Percentiles rank a stretch among this genome's conserved stretches.
These are phyloP conservation scores for Skeletonema grethae DNA, from an alignment of 108 stramenopile species.

Conservation along the genomic window DNA sequence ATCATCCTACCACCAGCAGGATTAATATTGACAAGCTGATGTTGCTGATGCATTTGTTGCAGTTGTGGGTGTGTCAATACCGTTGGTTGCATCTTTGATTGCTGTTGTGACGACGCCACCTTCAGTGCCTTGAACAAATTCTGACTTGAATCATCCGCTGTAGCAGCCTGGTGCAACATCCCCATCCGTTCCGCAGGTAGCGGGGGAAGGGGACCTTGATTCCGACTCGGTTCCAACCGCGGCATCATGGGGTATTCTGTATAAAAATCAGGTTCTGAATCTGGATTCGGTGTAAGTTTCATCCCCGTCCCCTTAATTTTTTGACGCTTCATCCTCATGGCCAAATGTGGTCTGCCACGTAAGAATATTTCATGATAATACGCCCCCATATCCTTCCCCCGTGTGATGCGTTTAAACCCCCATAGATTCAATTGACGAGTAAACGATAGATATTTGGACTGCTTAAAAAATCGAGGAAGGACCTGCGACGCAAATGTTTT, in stretches of 20 bases:
- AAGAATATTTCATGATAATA: conserved; percentile 75
- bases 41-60: not conserved
- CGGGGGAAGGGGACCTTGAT: conserved; percentile 16
- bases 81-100: not conserved
- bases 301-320: conserved; percentile 69
- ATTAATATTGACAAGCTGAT: not conserved
- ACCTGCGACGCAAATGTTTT: conserved; percentile 58
- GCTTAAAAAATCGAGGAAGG: conserved; percentile 75
- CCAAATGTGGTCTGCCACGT: conserved; percentile 50
- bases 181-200: conserved; percentile 24
- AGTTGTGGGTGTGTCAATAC: not conserved
- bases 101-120: not conserved
- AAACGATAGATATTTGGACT: conserved; percentile 74
- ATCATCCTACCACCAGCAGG: not conserved
- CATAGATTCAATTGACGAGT: conserved; percentile 84
- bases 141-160: not conserved
- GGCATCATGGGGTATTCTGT: conserved; percentile 32
- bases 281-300: conserved; percentile 60
- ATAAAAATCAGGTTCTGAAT: conserved; percentile 52
- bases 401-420: conserved; percentile 78
- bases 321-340: conserved; percentile 54
- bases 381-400: conserved; percentile 55
- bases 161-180: not conserved
- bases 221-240: conserved; percentile 2
- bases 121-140: not conserved